Conservation (phyloP, 2,329 filamentous ascomycete species). For the Pyricularia grisea region DNA sequence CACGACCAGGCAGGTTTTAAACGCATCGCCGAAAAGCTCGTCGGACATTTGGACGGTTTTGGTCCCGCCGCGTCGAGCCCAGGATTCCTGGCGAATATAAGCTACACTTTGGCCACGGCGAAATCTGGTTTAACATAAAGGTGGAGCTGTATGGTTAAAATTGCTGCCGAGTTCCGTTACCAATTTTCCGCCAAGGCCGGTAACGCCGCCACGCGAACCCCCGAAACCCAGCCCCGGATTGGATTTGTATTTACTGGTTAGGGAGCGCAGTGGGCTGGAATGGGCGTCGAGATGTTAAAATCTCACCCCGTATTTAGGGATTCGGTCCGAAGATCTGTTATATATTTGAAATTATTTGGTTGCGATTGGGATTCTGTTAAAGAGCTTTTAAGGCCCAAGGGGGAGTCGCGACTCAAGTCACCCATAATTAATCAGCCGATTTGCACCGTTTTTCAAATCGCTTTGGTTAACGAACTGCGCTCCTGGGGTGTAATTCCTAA, state of each 20-base stretch:
- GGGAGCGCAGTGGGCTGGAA: conserved; percentile 22
- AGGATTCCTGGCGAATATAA: conserved; percentile 7
- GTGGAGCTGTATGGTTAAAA: background rate
- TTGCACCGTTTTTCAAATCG: conserved; percentile 33
- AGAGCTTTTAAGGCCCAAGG: background rate
- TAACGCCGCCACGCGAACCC: background rate
- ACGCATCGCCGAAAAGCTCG: conserved; percentile 6
- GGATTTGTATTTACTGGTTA: conserved; percentile 24
- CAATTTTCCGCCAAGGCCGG: background rate
- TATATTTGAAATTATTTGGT: background rate
- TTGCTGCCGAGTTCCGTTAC: conserved; percentile 1
- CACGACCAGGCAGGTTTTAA: conserved; percentile 11
- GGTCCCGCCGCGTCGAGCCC: background rate
- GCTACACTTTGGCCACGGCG: conserved; percentile 9
- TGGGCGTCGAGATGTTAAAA: conserved; percentile 14
- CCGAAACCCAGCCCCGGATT: conserved; percentile 5
- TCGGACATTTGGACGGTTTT: conserved; percentile 5
- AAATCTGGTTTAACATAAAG: conserved; percentile 6
- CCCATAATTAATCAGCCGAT: conserved; percentile 24
- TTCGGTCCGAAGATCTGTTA: background rate
- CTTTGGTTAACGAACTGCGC: conserved; percentile 19
- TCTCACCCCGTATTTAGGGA: background rate
- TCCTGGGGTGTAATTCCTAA: conserved; percentile 6
- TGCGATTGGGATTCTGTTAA: conserved; percentile 1
- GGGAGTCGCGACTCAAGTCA: background rate